These are phyloP conservation scores for Capsaspora owczarzaki DNA, from an alignment of 78 protist genomes.

Conservation along the genomic window DNA sequence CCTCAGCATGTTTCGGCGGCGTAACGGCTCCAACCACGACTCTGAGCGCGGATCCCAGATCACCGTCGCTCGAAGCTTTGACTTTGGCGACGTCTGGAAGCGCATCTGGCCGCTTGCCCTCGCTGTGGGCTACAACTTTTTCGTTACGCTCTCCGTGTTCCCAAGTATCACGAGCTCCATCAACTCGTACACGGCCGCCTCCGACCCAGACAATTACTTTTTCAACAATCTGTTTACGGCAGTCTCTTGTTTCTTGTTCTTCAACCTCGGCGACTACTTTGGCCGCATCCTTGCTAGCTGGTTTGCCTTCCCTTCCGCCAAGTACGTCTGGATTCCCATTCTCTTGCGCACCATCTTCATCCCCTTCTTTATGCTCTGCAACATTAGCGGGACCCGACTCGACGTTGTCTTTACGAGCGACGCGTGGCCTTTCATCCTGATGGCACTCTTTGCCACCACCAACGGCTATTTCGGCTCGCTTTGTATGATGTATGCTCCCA, in stretches of 20 bases:
- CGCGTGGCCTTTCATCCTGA: conserved; percentile 8
- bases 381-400: not conserved
- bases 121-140: conserved; percentile 29
- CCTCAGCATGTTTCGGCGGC: no score
- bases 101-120: not conserved
- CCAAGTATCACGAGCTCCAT: conserved; percentile 14
- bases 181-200: no score
- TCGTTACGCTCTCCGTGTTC: conserved; percentile 39
- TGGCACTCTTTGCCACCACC: conserved; percentile 13
- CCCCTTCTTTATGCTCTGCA: conserved; percentile 37
- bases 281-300: conserved; percentile 20
- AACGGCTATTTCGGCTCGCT: conserved; percentile 35
- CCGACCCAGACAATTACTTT: not conserved
- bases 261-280: conserved; percentile 35
- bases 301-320: not conserved
- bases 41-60: no score
- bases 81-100: not conserved
- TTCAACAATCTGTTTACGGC: not conserved
- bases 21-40: not conserved
- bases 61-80: not conserved
- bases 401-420: conserved; percentile 18
- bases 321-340: not conserved
- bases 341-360: conserved; percentile 26
- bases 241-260: not conserved
- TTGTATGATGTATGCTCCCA: conserved; percentile 14